Conservation (phyloP, 2,329 filamentous ascomycete species). For the Tetracladium maxilliforme region DNA sequence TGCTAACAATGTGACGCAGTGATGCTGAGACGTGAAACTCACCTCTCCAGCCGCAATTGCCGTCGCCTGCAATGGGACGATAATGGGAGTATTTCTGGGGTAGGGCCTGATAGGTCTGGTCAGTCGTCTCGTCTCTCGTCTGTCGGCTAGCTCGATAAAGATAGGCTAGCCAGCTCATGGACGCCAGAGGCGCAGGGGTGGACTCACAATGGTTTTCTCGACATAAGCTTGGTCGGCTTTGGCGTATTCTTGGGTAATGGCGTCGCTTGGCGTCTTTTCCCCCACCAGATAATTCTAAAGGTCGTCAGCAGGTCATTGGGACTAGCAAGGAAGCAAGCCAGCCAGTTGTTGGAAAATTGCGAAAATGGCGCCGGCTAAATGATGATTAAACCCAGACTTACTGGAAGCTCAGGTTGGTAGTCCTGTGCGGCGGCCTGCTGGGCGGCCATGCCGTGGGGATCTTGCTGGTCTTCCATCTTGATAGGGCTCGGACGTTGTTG, state of each 20-base stretch:
- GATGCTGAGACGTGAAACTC: slow-evolving; percentile 22
- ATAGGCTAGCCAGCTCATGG: background rate
- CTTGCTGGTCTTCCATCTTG: too few species aligned
- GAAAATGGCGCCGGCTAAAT: slow-evolving; percentile 5
- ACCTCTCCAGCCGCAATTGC: slow-evolving; percentile 98
- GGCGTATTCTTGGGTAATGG: slow-evolving; percentile 74
- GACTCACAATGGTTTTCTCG: slow-evolving; percentile 69
- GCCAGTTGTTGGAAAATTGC: background rate
- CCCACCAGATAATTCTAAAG: slow-evolving; percentile 70
- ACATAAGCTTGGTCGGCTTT: slow-evolving; percentile 76
- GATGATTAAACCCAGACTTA: slow-evolving; percentile 16
- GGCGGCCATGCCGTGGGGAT: slow-evolving; percentile 32
- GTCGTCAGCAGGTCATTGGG: slow-evolving; percentile 13
- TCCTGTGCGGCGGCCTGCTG: slow-evolving; percentile 46
- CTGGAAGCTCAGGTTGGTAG: slow-evolving; percentile 41
- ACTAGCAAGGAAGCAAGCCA: slow-evolving; percentile 1
- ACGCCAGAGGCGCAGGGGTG: slow-evolving; percentile 3
- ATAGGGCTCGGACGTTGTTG: too few species aligned
- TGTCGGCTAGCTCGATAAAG: too few species aligned
- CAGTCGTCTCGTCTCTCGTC: background rate
- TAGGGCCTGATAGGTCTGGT: slow-evolving; percentile 41
- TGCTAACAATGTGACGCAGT: slow-evolving; percentile 2
- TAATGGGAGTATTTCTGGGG: slow-evolving; percentile 77
- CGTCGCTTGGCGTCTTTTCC: slow-evolving; percentile 59
- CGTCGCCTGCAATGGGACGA: slow-evolving; percentile 78